Evolutionary conservation across 2,329 filamentous ascomycete species (phyloP), one percentile per base, ranked within the genome.

Genomic region (Lasiodiplodia gonubiensis): DNA sequence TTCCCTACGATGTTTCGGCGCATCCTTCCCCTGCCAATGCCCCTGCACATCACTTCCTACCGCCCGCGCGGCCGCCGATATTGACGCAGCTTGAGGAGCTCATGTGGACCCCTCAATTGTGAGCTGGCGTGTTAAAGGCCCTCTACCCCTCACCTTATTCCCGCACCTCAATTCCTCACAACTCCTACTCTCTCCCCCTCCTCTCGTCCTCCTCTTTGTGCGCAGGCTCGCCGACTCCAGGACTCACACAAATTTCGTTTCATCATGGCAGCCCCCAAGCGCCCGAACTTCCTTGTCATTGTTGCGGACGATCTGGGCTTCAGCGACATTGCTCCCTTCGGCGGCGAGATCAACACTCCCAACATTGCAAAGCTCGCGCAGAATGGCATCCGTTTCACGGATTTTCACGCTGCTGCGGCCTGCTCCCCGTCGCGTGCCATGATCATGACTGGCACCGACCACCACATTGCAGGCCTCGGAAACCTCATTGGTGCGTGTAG

Each of bases 401-500:
- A 89, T 71, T 90, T 89, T 75, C 88, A 90, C 72, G 85, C 87
- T 1, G 88, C 88, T 0, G 85, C 87, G 2, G 88, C 88, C 61
- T 90, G 87, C 76, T 89, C 87, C 60, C 88, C 88, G 1, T 88
- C 86, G 2, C 81, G 88, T 46, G 86, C 87, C 21, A 90, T 90
- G 88, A 83, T 90, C 70, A 86, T 90, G 82, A 89, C 86, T 0
- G 87, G 87, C 4, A 89, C 87, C 0, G 87, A 89, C 71, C 83
- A 89, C 71, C 86, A 86, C 72, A 86, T 86, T 67, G 84, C 84
- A 11, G 84, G 88, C 1, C 79, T 89, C 2, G 87, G 86, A 2
- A 87, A 67, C 25, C 57, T 67, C 8, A 67, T 67, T 35, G 65
- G 64, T 60, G 25, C 42, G 54, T 51, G n/a, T 6, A 0, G 27